Base-by-base conservation (phyloP, 1,284 basidiomycete species). In the Cutaneotrichosporon sp. region DNA sequence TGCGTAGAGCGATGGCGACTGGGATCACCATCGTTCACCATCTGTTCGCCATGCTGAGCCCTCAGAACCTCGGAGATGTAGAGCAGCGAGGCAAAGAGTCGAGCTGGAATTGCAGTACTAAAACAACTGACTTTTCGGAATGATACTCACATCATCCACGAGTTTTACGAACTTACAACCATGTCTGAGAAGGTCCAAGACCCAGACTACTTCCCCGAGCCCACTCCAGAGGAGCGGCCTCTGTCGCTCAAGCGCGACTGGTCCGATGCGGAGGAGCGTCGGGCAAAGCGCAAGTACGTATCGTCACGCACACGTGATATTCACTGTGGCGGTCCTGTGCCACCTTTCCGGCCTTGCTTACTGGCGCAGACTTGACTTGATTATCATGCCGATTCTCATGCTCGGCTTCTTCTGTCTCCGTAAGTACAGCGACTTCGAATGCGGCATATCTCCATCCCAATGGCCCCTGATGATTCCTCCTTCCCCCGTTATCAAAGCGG, bases 371-470 rank as follows among this genome's bases (percentile, higher is more conserved):
- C 56, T 67, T 12, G 66, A 67, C 46, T 42, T 63, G 4, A 57
- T 61, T 29, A 49, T 67, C 46, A 66, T 67, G 63, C 66, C 66
- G 9, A 48, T 66, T 17, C 56, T 67, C 11, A 62, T 54, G 33
- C 57, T 66, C n/a, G 66, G 66, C 20, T 66, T 64, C 55, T 67
- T 66, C 54, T 62, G 59, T 43, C 57, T 64, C 12, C 61, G 59
- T 63, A 14, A 42, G 54, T 47, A 3, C n/a, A 22, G 1, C 16
- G 5, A 32, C 20, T n/a, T n/a, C n/a, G n/a, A n/a, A n/a, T n/a
- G n/a, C n/a, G n/a, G n/a, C n/a, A n/a, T n/a, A n/a, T n/a, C n/a
- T n/a, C n/a, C n/a, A n/a, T n/a, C n/a, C n/a, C n/a, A n/a, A n/a
- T n/a, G n/a, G n/a, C n/a, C n/a, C n/a, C n/a, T n/a, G n/a, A n/a